Evolutionary conservation across 495 filamentous ascomycete species (phyloP), one percentile per base, ranked within the genome.

Genomic region (Neurospora cerealis): DNA sequence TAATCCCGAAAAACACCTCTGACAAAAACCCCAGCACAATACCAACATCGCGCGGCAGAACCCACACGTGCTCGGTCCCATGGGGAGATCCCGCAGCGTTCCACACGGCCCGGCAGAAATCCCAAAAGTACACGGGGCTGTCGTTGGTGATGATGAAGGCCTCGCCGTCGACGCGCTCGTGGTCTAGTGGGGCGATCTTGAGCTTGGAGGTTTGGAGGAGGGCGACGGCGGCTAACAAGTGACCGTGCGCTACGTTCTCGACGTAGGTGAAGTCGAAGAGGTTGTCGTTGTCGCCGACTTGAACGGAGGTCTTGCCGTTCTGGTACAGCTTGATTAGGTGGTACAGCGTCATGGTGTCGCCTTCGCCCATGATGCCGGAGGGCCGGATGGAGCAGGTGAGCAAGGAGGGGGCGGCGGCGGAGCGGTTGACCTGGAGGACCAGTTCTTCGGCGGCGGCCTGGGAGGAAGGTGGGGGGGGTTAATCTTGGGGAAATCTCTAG

Each of bases 81-180:
- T 88, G 84, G 41, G 86, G 81, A n/a, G 87, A 87, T 44, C 90
- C 90, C 15, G 89, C 89, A n/a, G 89, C 85, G 7, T 85, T 87
- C 94, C 94, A 98, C 39, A 95, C 87, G 46, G 88, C 86, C 46
- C 93, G 90, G 42, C 90, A 87, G 77, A 95, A 92, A 79, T 99
- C 96, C 95, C 95, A 99, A 86, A 99, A 99, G 79, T 97, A 97
- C 32, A 97, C 86, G 1, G 96, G 96, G 71, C 87, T 85, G 78
- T 92, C 95, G 81, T 99, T 98, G 74, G 96, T 98, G 81, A 99
- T 91, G 81, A 97, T 89, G 88, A 98, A 99, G 32, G 92, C 92
- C 81, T 98, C 94, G 46, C 96, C 96, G 79, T 98, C 96, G 15
- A 97, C 93, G 37, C 86, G 87, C 82, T 96, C 93, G 78, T 90